A percentile compares a stretch with the other conserved stretches of the same genome.
phyloP scores from a whole-genome alignment of 116 monocot genomes.

The Phalaenopsis hybrid region DNA sequence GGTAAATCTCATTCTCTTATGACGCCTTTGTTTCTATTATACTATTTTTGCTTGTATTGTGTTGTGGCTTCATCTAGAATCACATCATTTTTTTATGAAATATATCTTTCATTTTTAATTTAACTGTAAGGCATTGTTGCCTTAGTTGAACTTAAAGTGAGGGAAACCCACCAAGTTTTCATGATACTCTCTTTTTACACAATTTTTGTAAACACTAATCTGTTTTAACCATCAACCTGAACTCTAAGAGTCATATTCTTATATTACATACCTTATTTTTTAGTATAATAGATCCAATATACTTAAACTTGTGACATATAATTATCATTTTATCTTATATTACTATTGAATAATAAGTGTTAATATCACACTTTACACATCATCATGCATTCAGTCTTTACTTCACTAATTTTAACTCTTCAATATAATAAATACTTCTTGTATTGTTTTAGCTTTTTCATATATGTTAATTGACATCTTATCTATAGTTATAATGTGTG shows the following conservation, averaged over 20 bases:
- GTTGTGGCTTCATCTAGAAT: background rate
- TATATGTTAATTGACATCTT: too few species aligned
- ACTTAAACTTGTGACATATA: background rate
- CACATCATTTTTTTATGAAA: background rate
- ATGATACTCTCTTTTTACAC: background rate
- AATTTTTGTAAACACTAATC: background rate
- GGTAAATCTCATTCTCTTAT: slow-evolving; percentile 24
- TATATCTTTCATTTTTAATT: background rate
- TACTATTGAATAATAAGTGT: background rate
- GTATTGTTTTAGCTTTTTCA: too few species aligned
- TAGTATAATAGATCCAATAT: background rate
- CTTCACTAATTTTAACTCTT: too few species aligned
- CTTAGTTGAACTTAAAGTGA: background rate
- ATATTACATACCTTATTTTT: background rate
- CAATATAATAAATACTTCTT: too few species aligned
- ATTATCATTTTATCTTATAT: background rate
- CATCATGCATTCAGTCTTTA: too few species aligned
- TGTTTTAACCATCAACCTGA: background rate
- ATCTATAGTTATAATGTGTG: too few species aligned
- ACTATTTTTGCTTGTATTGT: background rate
- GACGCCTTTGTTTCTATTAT: background rate
- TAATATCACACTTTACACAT: background rate
- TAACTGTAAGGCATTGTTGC: background rate
- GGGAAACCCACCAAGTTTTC: background rate
- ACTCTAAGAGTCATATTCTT: background rate